Base-by-base conservation (phyloP, 1,284 basidiomycete genomes). In the Apiotrichum laibachii region DNA sequence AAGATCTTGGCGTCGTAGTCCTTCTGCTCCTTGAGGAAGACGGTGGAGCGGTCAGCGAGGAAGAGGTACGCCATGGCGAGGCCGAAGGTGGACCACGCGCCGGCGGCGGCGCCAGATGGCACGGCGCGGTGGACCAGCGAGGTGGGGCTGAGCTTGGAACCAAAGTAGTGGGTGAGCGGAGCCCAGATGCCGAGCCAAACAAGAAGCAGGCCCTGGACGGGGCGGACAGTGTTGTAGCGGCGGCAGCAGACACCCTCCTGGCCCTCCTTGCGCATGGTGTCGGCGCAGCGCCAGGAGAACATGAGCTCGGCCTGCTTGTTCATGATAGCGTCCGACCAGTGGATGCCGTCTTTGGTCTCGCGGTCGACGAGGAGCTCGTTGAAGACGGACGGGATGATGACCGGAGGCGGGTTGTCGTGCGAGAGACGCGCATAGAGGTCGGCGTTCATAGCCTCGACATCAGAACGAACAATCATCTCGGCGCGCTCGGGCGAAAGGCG, bases 1-100 rank as follows among this genome's bases (percentile, higher is more conserved):
- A 92, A 92, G 11, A 83, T 82, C 81, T 83, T 84, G 0, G 85
- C 75, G 71, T 86, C 82, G 67, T 86, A 94, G 57, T 88, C 83
- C 73, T 94, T 94, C 67, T 92, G 88, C 72, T 92, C 90, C 72
- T 93, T 93, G 59, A 87, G 77, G 85, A 90, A 94, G 60, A 92
- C 81, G 39, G 84, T 83, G 1, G 88, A 90, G 26, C 92, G 83
- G 70, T 95, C 91, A 4, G 89, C 87, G 50, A 88, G 62, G 74
- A 85, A 93, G 39, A 89, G 85, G 54, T 91, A 77, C 18, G 82
- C 79, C 44, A 88, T 79, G 5, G 86, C 83, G 22, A 81, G 78
- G 60, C 89, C 87, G 63, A 92, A 85, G 6, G 86, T 81, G 22
- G 80, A 72, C 37, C 88, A 68, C 0, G 83, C 72, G 10, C 72